These are phyloP conservation scores for Gentiana dahurica DNA, from an alignment of 257 asterid genomes.

Conservation along the genomic window DNA sequence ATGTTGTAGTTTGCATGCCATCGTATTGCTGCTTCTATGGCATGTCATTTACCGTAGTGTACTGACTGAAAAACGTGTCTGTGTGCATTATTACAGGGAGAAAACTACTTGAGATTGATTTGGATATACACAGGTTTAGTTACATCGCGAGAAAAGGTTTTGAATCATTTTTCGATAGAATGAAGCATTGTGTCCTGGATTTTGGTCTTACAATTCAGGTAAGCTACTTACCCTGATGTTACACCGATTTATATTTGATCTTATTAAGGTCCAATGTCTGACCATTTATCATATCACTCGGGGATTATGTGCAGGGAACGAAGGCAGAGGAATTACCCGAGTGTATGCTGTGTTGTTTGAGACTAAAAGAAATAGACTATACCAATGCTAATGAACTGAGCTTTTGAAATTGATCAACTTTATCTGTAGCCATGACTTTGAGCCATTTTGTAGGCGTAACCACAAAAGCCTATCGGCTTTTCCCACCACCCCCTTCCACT, in stretches of 20 bases:
- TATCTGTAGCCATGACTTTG: constrained; percentile 1
- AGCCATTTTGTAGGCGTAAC: too few species aligned
- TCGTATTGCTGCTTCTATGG: background rate
- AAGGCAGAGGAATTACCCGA: constrained; percentile 85
- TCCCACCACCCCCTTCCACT: too few species aligned
- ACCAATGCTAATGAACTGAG: constrained; percentile 48
- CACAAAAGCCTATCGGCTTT: too few species aligned
- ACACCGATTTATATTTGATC: too few species aligned
- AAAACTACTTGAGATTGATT: constrained; percentile 87
- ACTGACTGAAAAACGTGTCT: background rate
- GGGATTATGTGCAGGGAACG: constrained; percentile 55
- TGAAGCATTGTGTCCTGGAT: constrained; percentile 72
- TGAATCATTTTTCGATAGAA: constrained; percentile 69
- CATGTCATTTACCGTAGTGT: background rate
- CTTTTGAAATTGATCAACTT: constrained; percentile 20
- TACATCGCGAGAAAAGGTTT: constrained; percentile 90
- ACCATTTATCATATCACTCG: background rate
- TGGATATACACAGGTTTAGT: constrained; percentile 82
- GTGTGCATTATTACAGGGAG: constrained; percentile 47
- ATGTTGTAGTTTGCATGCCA: background rate
- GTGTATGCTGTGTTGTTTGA: constrained; percentile 62
- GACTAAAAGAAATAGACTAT: constrained; percentile 69
- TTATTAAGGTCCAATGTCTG: background rate
- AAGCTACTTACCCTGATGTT: constrained; percentile 1
- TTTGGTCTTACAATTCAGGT: constrained; percentile 97